A percentile compares a stretch with the other conserved stretches of the same genome.
Evolutionary conservation across 148 eudicot genomes (phyloP).

Genomic region (Rhododendron simsii): DNA sequence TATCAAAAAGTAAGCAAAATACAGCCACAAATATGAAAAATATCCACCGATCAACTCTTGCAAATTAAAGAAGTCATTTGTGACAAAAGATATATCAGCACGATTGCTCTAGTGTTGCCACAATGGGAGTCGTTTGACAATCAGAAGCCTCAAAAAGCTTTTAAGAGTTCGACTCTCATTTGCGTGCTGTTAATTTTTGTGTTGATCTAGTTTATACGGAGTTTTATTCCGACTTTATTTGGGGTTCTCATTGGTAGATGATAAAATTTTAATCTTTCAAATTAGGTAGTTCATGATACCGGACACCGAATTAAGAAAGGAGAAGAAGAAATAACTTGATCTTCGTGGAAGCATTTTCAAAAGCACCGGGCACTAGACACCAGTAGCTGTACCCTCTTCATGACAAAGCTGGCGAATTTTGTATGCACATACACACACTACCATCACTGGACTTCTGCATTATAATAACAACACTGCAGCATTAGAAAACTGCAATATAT

Average conservation of each 20-base stretch:
- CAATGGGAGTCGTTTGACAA: neutral
- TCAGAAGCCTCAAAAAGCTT: neutral
- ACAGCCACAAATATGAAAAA: neutral
- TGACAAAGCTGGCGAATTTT: neutral
- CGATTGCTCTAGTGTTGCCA: neutral
- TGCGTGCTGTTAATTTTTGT: neutral
- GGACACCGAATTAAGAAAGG: neutral
- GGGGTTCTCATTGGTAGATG: neutral
- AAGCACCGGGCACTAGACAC: neutral
- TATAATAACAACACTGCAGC: neutral
- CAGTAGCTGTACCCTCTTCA: neutral
- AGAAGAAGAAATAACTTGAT: neutral
- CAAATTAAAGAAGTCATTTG: no score
- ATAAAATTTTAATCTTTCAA: neutral
- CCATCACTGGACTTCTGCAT: neutral
- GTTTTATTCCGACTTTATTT: no score
- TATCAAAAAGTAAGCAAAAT: neutral
- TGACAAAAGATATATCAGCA: no score
- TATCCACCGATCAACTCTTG: neutral
- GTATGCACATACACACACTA: neutral
- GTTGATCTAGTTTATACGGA: neutral
- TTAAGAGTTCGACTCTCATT: neutral
- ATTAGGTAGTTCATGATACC: no score
- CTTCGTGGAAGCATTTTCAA: neutral
- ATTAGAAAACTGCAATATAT: neutral